These are phyloP conservation scores for Nakaseomyces sp. DNA, from an alignment of 1,139 yeast genomes.

Conservation along the genomic window DNA sequence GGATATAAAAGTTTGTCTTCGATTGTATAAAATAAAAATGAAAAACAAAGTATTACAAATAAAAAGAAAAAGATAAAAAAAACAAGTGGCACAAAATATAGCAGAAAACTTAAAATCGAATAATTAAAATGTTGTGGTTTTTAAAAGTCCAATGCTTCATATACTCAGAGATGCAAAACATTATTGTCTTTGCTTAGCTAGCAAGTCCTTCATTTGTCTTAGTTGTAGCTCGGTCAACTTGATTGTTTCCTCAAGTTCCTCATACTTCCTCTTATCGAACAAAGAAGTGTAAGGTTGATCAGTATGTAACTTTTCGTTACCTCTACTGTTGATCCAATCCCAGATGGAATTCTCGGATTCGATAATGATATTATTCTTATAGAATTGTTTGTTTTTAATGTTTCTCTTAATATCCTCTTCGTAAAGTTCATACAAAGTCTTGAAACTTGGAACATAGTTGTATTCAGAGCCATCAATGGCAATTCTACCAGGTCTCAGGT, in stretches of 20 bases:
- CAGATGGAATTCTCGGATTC: slow-evolving; percentile 62
- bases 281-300: slow-evolving; percentile 9
- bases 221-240: slow-evolving; percentile 46
- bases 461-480: slow-evolving; percentile 39
- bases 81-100: no score
- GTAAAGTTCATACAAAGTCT: slow-evolving; percentile 36
- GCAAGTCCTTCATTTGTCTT: slow-evolving; percentile 32
- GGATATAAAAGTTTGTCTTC: no score
- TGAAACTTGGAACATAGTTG: slow-evolving; percentile 40
- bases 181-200: slow-evolving; percentile 9
- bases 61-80: no score
- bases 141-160: neutral
- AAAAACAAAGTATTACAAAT: no score
- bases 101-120: no score
- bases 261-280: slow-evolving; percentile 25
- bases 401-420: slow-evolving; percentile 28
- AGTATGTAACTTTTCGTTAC: slow-evolving; percentile 22
- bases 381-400: slow-evolving; percentile 16
- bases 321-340: slow-evolving; percentile 70
- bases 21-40: no score
- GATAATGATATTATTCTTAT: slow-evolving; percentile 12
- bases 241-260: slow-evolving; percentile 49
- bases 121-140: no score
- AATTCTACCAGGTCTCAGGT: slow-evolving; percentile 20
- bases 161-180: neutral